These are phyloP conservation scores for Kewa caespitosa DNA, from an alignment of 179 eudicot species.

Conservation along the genomic window DNA sequence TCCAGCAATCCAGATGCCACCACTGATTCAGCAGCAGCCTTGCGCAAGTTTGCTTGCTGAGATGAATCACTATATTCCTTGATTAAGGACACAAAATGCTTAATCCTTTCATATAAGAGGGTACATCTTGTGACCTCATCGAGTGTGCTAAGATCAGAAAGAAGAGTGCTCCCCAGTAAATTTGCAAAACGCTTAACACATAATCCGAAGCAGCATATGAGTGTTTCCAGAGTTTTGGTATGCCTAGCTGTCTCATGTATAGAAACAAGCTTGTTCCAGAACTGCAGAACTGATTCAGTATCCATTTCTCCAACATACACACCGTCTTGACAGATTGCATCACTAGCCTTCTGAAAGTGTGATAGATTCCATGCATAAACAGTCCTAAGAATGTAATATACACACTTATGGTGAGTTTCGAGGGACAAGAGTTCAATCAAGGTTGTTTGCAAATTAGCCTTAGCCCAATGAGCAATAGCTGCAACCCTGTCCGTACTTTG, in stretches of 20 bases:
- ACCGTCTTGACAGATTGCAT: slow-evolving; percentile 18
- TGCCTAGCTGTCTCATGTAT: slow-evolving; percentile 60
- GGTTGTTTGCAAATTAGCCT: slow-evolving; percentile 55
- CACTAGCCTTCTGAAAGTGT: slow-evolving; percentile 37
- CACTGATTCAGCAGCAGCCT: slow-evolving; percentile 85
- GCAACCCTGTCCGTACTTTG: slow-evolving; percentile 22
- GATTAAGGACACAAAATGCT: slow-evolving; percentile 53
- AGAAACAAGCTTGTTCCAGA: slow-evolving; percentile 72
- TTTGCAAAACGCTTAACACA: slow-evolving; percentile 59
- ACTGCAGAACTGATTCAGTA: slow-evolving; percentile 44
- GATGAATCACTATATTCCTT: slow-evolving; percentile 66
- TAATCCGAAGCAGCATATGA: slow-evolving; percentile 80
- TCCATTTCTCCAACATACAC: slow-evolving; percentile 60
- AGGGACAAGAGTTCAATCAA: slow-evolving; percentile 47
- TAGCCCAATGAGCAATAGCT: slow-evolving; percentile 43
- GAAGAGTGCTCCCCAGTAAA: slow-evolving; percentile 33
- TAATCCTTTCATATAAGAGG: slow-evolving; percentile 45
- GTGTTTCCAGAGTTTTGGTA: slow-evolving; percentile 62
- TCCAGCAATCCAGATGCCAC: slow-evolving; percentile 78
- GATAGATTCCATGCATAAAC: slow-evolving; percentile 71
- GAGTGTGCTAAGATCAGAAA: slow-evolving; percentile 23
- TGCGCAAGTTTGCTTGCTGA: slow-evolving; percentile 73
- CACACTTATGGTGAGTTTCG: slow-evolving; percentile 81
- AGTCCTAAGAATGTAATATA: slow-evolving; percentile 65
- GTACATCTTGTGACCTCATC: slow-evolving; percentile 34